Base-by-base conservation (phyloP, 1,139 yeast genomes). In the Yamadazyma dendronema region DNA sequence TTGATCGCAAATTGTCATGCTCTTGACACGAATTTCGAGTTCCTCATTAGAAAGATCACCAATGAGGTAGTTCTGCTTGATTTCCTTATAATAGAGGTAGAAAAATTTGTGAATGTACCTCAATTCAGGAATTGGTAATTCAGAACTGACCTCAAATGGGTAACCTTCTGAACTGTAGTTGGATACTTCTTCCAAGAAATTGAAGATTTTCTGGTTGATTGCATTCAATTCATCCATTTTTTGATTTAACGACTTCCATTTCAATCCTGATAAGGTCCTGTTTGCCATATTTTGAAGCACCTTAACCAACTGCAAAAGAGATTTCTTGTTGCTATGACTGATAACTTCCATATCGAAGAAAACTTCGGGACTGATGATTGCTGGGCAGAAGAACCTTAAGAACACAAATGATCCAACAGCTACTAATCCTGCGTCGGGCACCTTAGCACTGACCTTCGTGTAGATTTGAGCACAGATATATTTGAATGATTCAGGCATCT, bases 381-480 rank as follows among this genome's bases (percentile, higher is more conserved):
- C 95, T 7, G 98, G 97, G 54, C 95, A 89, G 44, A 88, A 75
- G 49, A 86, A 84, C 43, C 97, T 71, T 47, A 92, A 67, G 54
- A 92, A 90, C 36, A 90, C 67, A 54, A 87, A 90, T 0, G 96
- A 89, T 0, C 97, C 96, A 26, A 89, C 87, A 1, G 96, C 94
- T 27, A 81, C 72, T 35, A 72, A 60, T 30, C 79, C 80, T 37
- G 84, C 76, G 32, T 79, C 84, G 1, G 89, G 86, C 49, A 85
- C 85, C 49, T 80, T 81, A 15, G 67, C 61, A 34, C 72, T 62
- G 1, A 92, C 90, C 21, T 84, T 70, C 12, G 67, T 63, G 41
- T 81, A 77, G 27, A 92, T 86, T 34, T 81, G 82, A 36, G 81
- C 75, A 52, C 96, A 84, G 28, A 90, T 80, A 61, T 78, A 76